Evolutionary conservation across 2,329 filamentous ascomycete species (phyloP).

Genomic region (Geosmithia morbida): DNA sequence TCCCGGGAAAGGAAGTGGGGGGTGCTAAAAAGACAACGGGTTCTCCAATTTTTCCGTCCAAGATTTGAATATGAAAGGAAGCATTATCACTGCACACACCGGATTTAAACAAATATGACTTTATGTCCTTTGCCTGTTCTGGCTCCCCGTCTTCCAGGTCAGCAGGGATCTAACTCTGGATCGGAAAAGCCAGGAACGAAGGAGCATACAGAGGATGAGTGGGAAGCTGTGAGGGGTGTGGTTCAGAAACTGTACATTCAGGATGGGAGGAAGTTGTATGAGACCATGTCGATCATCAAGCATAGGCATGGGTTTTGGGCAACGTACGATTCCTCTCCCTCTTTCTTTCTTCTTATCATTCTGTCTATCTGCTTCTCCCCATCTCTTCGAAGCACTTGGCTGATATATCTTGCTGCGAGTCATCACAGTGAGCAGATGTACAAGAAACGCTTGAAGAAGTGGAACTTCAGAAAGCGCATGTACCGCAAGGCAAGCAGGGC

Average conservation of each 20-base stretch:
- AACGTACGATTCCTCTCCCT: conserved; percentile 14
- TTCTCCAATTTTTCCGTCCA: too few species aligned
- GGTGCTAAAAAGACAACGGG: too few species aligned
- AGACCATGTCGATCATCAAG: conserved; percentile 20
- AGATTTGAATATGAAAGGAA: too few species aligned
- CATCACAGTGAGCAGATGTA: conserved; percentile 21
- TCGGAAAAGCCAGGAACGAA: conserved; percentile 12
- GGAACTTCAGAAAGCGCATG: conserved; percentile 19
- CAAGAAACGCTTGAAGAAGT: conserved; percentile 22
- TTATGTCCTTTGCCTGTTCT: conserved; percentile 10
- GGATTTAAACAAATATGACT: too few species aligned
- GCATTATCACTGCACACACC: too few species aligned
- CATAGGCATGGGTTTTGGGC: conserved; percentile 18
- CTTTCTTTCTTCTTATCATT: background rate
- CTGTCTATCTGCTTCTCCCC: background rate
- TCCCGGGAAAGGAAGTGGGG: too few species aligned
- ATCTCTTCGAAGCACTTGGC: background rate
- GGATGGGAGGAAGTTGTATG: conserved; percentile 19
- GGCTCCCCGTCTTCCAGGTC: conserved; percentile 17
- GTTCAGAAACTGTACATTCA: conserved; percentile 18
- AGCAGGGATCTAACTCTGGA: conserved; percentile 5
- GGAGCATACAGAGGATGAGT: conserved; percentile 20
- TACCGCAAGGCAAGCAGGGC: conserved; percentile 13
- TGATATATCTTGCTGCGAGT: background rate
- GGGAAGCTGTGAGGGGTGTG: conserved; percentile 15